These are phyloP conservation scores for Stemphylium beticola DNA, from an alignment of 2,329 filamentous ascomycete genomes.

Conservation along the genomic window DNA sequence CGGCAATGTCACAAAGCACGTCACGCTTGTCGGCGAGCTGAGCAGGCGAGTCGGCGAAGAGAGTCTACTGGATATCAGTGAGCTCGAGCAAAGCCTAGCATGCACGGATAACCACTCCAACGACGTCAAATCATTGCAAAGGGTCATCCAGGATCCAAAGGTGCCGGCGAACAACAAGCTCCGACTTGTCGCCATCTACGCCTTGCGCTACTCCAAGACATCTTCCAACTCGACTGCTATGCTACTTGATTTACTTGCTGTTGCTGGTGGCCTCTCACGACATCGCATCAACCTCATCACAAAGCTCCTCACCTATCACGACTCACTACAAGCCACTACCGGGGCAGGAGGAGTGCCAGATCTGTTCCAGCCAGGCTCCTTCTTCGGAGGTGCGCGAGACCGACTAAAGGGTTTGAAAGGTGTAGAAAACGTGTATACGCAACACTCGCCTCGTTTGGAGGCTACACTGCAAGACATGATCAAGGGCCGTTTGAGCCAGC, in stretches of 20 bases:
- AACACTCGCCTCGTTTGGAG: slow-evolving; percentile 89
- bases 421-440: slow-evolving; percentile 98
- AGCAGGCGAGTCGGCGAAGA: slow-evolving; percentile 86
- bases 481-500: slow-evolving; percentile 84
- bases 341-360: slow-evolving; percentile 84
- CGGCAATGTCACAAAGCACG: slow-evolving; percentile 97
- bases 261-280: slow-evolving; percentile 79
- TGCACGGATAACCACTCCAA: slow-evolving; percentile 94
- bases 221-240: slow-evolving; percentile 83
- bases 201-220: slow-evolving; percentile 87
- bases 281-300: slow-evolving; percentile 79
- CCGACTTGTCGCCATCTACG: slow-evolving; percentile 90
- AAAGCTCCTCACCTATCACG: slow-evolving; percentile 83
- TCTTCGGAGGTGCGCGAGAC: slow-evolving; percentile 86
- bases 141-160: slow-evolving; percentile 78
- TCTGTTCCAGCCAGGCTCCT: slow-evolving; percentile 84
- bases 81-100: slow-evolving; percentile 93
- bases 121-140: slow-evolving; percentile 92
- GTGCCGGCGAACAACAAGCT: slow-evolving; percentile 85
- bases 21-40: slow-evolving; percentile 91
- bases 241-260: slow-evolving; percentile 82
- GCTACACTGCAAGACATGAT: slow-evolving; percentile 89
- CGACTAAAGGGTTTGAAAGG: slow-evolving; percentile 95
- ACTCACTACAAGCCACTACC: slow-evolving; percentile 77
- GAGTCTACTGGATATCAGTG: slow-evolving; percentile 91